Evolutionary conservation across 2,329 filamentous ascomycete species (phyloP).

Genomic region (Penicillium sp.): DNA sequence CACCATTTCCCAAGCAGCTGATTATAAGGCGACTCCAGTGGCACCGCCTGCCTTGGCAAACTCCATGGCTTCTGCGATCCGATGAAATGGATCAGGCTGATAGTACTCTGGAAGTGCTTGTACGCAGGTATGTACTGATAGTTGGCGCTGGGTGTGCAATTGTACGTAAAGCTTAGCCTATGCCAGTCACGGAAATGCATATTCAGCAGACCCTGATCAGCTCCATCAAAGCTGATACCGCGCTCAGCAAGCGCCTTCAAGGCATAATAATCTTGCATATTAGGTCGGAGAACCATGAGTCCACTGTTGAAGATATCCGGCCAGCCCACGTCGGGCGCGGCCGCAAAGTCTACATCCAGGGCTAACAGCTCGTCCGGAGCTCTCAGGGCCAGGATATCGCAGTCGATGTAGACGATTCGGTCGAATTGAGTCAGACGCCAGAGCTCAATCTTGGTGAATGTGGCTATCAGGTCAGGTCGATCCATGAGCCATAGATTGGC

Average conservation of each 20-base stretch:
- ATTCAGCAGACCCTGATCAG: conserved; percentile 92
- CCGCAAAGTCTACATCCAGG: conserved; percentile 59
- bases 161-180: conserved; percentile 90
- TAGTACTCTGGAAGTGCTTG: conserved; percentile 83
- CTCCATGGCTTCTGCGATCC: conserved; percentile 88
- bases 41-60: conserved; percentile 46
- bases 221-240: conserved; percentile 93
- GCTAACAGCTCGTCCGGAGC: conserved; percentile 92
- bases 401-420: conserved; percentile 91
- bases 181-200: conserved; percentile 89
- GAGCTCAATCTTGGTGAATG: conserved; percentile 93
- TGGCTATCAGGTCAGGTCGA: conserved; percentile 81
- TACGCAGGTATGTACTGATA: conserved; percentile 98
- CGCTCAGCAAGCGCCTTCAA: conserved; percentile 78
- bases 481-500: conserved; percentile 90
- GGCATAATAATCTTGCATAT: conserved; percentile 83
- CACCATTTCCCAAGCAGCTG: conserved; percentile 89
- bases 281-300: conserved; percentile 85
- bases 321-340: conserved; percentile 95
- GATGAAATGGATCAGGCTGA: conserved; percentile 93
- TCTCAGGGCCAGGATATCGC: conserved; percentile 85
- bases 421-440: conserved; percentile 90
- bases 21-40: conserved; percentile 58
- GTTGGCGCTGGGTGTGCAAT: conserved; percentile 92
- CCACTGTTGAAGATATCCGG: conserved; percentile 98